Percentiles rank a stretch among this genome's conserved stretches.
phyloP scores from a whole-genome alignment of 208 protist species.

The Leishmania lainsoni region DNA sequence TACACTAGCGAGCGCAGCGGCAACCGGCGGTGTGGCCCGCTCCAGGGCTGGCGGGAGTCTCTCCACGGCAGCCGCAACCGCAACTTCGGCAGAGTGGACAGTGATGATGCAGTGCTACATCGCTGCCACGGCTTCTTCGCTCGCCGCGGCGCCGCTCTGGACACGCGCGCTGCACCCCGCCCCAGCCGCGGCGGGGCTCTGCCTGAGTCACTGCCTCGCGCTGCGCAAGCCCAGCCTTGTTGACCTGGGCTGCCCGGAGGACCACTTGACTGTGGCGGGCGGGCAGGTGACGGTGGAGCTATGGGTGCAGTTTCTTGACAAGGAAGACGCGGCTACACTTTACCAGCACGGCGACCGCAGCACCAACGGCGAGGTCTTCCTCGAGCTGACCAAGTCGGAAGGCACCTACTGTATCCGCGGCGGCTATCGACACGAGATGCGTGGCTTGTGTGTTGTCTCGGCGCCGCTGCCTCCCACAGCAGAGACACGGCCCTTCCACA shows the following conservation, averaged over 20 bases:
- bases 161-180: conserved; percentile 34
- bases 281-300: conserved; percentile 89
- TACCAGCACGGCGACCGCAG: conserved; percentile 91
- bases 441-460: conserved; percentile 76
- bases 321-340: conserved; percentile 73
- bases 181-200: conserved; percentile 27
- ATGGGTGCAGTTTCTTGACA: conserved; percentile 81
- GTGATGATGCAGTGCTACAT: conserved; percentile 41
- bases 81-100: conserved; percentile 25
- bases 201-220: conserved; percentile 51
- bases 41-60: not conserved
- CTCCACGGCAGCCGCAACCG: not conserved
- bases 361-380: conserved; percentile 89
- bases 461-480: conserved; percentile 66
- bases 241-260: conserved; percentile 76
- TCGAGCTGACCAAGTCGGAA: conserved; percentile 82
- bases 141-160: conserved; percentile 38
- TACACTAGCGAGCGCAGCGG: conserved; percentile 20
- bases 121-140: conserved; percentile 23
- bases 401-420: conserved; percentile 80
- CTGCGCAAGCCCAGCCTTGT: conserved; percentile 74
- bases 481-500: conserved; percentile 70
- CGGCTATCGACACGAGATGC: conserved; percentile 86
- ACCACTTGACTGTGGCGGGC: conserved; percentile 53
- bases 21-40: not conserved